A percentile compares a stretch with the other conserved stretches of the same genome.
Conservation (phyloP, 1,139 yeast genomes). For the Diutina rugosa region DNA sequence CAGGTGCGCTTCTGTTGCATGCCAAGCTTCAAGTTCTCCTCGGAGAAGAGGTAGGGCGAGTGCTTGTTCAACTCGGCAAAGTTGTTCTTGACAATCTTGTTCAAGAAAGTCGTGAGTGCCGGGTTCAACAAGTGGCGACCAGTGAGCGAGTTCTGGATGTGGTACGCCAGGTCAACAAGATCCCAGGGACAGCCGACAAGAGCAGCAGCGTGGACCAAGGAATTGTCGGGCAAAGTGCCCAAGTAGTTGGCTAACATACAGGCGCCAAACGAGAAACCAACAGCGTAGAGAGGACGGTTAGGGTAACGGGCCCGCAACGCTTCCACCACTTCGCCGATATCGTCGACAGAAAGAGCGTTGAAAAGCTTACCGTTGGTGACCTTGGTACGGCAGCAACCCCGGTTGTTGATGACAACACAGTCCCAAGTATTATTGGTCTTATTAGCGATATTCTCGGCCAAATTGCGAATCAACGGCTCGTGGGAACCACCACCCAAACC, state of each 20-base stretch:
- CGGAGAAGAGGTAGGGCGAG: conserved; percentile 19
- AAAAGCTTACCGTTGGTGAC: conserved; percentile 66
- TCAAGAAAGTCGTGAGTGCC: conserved; percentile 52
- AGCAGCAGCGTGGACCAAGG: conserved; percentile 47
- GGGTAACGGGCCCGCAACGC: conserved; percentile 49
- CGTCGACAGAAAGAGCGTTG: conserved; percentile 65
- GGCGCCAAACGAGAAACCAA: conserved; percentile 87
- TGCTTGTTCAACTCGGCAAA: conserved; percentile 32
- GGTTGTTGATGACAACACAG: conserved; percentile 60
- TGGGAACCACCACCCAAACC: conserved; percentile 92
- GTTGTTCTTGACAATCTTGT: conserved; percentile 51
- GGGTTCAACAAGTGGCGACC: conserved; percentile 55
- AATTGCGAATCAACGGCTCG: conserved; percentile 71
- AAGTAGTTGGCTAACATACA: conserved; percentile 65
- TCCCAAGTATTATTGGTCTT: conserved; percentile 26
- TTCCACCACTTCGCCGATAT: conserved; percentile 47
- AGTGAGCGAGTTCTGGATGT: conserved; percentile 39
- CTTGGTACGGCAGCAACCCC: conserved; percentile 83
- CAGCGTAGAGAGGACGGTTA: conserved; percentile 57
- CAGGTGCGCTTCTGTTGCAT: conserved; percentile 21
- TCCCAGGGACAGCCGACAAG: conserved; percentile 55
- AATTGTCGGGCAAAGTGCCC: conserved; percentile 51
- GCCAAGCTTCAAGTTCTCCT: conserved; percentile 19
- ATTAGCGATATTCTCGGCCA: conserved; percentile 23
- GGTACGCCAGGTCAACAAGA: conserved; percentile 41